Conservation (phyloP, 345 rosid species). For the Eucalyptus cloeziana region DNA sequence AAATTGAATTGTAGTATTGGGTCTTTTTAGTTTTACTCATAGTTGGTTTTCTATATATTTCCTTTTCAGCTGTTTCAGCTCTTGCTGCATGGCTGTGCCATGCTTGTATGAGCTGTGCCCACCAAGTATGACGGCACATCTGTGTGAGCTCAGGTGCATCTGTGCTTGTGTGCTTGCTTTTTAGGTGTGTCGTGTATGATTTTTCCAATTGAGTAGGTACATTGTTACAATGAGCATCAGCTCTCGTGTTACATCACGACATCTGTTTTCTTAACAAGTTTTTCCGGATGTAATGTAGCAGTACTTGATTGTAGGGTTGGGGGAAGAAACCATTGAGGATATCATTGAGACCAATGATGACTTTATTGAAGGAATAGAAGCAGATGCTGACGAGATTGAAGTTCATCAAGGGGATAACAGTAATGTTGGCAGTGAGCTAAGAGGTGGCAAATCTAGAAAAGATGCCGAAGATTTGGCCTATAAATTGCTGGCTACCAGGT, state of each 20-base stretch:
- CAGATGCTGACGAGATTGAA: slow-evolving; percentile 15
- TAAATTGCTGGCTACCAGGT: slow-evolving; percentile 59
- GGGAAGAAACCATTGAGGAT: slow-evolving; percentile 9
- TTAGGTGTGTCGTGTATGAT: neutral
- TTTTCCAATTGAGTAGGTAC: neutral
- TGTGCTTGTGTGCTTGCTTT: neutral
- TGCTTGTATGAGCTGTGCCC: neutral
- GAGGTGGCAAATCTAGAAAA: slow-evolving; percentile 14
- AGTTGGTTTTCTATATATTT: neutral
- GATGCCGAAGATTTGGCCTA: slow-evolving; percentile 56
- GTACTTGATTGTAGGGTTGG: neutral
- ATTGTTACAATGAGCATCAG: neutral
- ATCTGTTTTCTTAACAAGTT: neutral
- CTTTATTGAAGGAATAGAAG: slow-evolving; percentile 11
- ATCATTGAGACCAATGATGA: neutral
- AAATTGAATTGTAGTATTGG: neutral
- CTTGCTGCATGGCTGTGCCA: neutral
- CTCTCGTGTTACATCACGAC: neutral
- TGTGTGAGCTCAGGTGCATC: neutral
- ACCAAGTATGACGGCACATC: neutral
- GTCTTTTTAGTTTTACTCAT: neutral
- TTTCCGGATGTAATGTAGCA: neutral
- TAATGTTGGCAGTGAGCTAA: neutral
- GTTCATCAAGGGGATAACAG: slow-evolving; percentile 3
- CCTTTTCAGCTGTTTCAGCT: neutral